Percentiles rank a stretch among this genome's conserved stretches.
These are phyloP conservation scores for Nannizzia gypsea DNA, from an alignment of 2,329 filamentous ascomycete genomes.

Conservation along the genomic window DNA sequence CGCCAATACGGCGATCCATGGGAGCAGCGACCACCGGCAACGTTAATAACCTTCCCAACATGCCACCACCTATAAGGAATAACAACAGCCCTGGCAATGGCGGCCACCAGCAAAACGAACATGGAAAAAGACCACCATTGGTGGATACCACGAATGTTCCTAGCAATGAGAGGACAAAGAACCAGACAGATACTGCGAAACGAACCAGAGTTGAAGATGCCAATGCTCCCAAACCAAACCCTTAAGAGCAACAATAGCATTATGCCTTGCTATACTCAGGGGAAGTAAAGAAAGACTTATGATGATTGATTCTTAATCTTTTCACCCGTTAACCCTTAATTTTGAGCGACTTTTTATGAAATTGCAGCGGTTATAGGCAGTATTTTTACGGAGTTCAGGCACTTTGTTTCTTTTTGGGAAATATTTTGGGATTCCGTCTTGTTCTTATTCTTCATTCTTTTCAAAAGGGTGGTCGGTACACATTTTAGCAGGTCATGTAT, in stretches of 20 bases:
- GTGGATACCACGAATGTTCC: conserved; percentile 35
- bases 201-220: conserved; percentile 13
- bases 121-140: conserved; percentile 34
- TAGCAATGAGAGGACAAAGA: not conserved
- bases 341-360: not conserved
- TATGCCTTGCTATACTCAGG: not conserved
- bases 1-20: conserved; percentile 33
- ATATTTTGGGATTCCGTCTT: not conserved
- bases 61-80: conserved; percentile 11
- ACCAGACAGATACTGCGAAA: not conserved
- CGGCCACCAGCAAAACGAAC: conserved; percentile 14
- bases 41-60: conserved; percentile 11
- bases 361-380: not conserved
- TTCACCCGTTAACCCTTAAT: not conserved
- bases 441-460: not conserved
- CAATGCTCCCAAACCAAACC: conserved; percentile 11
- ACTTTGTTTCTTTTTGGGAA: not conserved
- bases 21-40: conserved; percentile 19
- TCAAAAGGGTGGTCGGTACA: not conserved
- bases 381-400: not conserved
- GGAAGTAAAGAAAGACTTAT: not conserved
- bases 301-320: not conserved
- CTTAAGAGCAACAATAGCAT: conserved; percentile 2
- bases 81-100: conserved; percentile 1
- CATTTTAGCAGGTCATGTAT: not conserved